Percentiles rank a stretch among this genome's conserved stretches.
Conservation (phyloP, 2,329 filamentous ascomycete species). For the Nemania abortiva region DNA sequence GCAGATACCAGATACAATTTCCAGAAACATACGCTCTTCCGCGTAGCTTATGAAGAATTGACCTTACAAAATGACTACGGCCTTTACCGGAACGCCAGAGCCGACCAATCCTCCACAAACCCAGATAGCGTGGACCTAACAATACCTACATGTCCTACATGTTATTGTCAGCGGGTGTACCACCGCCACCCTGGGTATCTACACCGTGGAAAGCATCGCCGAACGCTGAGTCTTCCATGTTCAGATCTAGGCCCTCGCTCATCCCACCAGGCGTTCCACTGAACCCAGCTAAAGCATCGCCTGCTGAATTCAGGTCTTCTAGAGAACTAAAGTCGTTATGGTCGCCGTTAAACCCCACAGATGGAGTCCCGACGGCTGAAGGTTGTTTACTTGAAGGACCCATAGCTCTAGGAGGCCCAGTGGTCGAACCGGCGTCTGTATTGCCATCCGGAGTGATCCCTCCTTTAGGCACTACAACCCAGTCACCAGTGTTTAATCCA, state of each 20-base stretch:
- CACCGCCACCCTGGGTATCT: conserved; percentile 51
- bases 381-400: conserved; percentile 52
- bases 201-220: conserved; percentile 83
- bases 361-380: conserved; percentile 61
- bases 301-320: conserved; percentile 76
- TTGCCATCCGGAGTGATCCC: conserved; percentile 59
- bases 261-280: conserved; percentile 66
- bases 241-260: conserved; percentile 68
- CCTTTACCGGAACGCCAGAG: conserved; percentile 32
- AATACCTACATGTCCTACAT: conserved; percentile 48
- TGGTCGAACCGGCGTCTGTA: conserved; percentile 39
- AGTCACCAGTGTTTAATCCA: conserved; percentile 71
- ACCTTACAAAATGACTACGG: not conserved
- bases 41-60: conserved; percentile 8
- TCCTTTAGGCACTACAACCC: conserved; percentile 79
- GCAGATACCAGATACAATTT: not conserved
- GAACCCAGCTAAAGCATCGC: conserved; percentile 77
- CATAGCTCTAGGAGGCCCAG: conserved; percentile 42
- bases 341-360: conserved; percentile 61
- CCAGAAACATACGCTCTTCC: conserved; percentile 1
- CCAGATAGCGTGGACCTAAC: conserved; percentile 6
- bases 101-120: conserved; percentile 9
- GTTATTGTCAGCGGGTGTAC: conserved; percentile 48
- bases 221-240: conserved; percentile 82
- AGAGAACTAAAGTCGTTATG: conserved; percentile 73